Conservation (phyloP, 2,329 filamentous ascomycete species). For the Ceratocystis diversiconidia region DNA sequence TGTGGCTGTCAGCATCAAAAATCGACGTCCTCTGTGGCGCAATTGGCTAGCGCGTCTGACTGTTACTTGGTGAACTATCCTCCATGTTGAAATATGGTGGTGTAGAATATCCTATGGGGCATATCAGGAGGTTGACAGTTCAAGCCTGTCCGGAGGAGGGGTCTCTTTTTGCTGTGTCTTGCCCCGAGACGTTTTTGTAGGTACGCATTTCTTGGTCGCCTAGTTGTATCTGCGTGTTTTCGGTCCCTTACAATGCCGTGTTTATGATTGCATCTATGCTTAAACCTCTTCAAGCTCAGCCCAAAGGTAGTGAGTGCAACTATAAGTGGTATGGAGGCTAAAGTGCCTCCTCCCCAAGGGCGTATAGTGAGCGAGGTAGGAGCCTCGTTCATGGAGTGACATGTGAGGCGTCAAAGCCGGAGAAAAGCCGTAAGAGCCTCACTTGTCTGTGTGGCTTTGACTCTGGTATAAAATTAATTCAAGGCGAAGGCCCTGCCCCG, state of each 20-base stretch:
- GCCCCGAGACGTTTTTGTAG: too few relatives aligned
- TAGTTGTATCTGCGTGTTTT: too few relatives aligned
- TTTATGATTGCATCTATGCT: neutral
- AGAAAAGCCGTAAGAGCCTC: neutral
- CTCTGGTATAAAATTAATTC: neutral
- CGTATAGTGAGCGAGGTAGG: neutral
- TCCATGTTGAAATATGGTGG: neutral
- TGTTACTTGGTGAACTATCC: conserved; percentile 29
- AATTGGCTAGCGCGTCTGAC: conserved; percentile 46
- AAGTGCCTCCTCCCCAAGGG: neutral
- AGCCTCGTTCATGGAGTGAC: neutral
- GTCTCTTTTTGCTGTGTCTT: neutral
- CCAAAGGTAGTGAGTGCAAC: neutral
- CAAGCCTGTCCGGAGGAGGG: conserved; percentile 15
- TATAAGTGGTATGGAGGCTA: neutral
- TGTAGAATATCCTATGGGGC: neutral
- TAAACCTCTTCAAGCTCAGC: neutral
- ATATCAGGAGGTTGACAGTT: conserved; percentile 15
- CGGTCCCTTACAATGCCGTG: too few relatives aligned
- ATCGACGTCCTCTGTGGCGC: conserved; percentile 27
- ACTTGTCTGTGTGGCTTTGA: neutral
- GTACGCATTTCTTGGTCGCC: too few relatives aligned
- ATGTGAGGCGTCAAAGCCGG: neutral
- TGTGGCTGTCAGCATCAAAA: neutral
- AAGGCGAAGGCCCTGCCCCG: neutral